A percentile compares a stretch with the other conserved stretches of the same genome.
Conservation (phyloP, 345 rosid genomes). For the Alliaria petiolata region DNA sequence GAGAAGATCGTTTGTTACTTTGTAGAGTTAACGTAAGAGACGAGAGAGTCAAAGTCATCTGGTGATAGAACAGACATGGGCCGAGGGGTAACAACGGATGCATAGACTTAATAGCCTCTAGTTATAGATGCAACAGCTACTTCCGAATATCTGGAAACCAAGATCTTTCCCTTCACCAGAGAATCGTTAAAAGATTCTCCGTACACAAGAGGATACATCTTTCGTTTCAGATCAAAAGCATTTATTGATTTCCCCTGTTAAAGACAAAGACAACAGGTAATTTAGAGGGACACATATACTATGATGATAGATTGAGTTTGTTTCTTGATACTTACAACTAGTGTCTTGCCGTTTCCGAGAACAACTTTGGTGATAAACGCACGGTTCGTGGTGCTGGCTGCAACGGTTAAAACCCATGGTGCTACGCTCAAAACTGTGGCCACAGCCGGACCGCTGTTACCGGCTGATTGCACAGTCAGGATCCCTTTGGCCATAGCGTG, state of each 20-base stretch:
- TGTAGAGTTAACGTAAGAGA: slow-evolving; percentile 31
- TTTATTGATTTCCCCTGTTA: slow-evolving; percentile 41
- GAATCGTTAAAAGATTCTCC: neutral
- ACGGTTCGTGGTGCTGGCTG: slow-evolving; percentile 50
- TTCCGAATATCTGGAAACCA: neutral
- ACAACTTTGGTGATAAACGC: slow-evolving; percentile 29
- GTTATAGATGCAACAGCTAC: slow-evolving; percentile 20
- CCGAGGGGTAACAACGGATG: neutral
- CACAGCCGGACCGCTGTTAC: slow-evolving; percentile 11
- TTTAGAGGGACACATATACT: neutral
- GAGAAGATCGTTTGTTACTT: slow-evolving; percentile 26
- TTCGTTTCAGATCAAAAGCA: slow-evolving; percentile 27
- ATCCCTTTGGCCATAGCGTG: slow-evolving; percentile 55
- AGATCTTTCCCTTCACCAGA: slow-evolving; percentile 21
- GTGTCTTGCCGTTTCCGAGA: slow-evolving; percentile 36
- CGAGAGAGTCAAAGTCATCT: neutral
- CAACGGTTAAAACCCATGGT: slow-evolving; percentile 51
- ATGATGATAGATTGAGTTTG: neutral
- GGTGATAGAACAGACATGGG: slow-evolving; percentile 1
- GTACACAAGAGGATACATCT: slow-evolving; percentile 25
- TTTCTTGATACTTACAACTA: slow-evolving; percentile 33
- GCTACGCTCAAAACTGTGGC: neutral
- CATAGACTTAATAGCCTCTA: neutral
- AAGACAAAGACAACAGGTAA: neutral
- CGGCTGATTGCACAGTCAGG: slow-evolving; percentile 39